A percentile compares a stretch with the other conserved stretches of the same genome.
phyloP scores from a whole-genome alignment of 2,329 filamentous ascomycete genomes.

The Coniochaeta pulveracea region DNA sequence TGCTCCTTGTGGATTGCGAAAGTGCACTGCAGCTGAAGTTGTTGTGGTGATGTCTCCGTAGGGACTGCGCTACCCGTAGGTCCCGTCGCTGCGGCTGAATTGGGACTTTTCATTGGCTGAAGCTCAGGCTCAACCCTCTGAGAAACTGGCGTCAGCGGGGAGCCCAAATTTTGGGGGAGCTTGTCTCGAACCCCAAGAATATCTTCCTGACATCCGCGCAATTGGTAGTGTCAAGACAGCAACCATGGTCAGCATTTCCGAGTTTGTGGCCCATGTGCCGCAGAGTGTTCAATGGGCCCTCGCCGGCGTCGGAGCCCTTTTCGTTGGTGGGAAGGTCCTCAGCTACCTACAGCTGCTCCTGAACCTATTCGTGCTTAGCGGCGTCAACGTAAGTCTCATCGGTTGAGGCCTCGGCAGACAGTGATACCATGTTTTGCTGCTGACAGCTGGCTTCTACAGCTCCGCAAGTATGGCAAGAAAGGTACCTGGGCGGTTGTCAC shows the following conservation, averaged over 20 bases:
- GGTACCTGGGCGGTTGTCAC: constrained; percentile 93
- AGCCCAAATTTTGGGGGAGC: too few relatives aligned
- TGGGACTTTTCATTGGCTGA: too few relatives aligned
- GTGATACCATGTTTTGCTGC: neutral
- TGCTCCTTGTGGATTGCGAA: too few relatives aligned
- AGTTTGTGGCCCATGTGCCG: constrained; percentile 28
- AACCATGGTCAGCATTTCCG: constrained; percentile 20
- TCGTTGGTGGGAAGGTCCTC: constrained; percentile 42
- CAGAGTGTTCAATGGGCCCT: constrained; percentile 32
- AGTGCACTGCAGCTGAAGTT: too few relatives aligned
- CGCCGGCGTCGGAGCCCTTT: constrained; percentile 46
- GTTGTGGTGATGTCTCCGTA: too few relatives aligned
- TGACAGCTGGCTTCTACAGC: constrained; percentile 36
- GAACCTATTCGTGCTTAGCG: constrained; percentile 57
- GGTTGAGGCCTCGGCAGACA: neutral
- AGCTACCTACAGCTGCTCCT: constrained; percentile 51
- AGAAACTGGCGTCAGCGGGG: too few relatives aligned
- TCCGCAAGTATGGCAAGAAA: constrained; percentile 80
- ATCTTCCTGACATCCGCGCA: too few relatives aligned
- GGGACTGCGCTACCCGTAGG: too few relatives aligned
- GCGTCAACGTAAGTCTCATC: constrained; percentile 43
- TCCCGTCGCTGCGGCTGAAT: too few relatives aligned
- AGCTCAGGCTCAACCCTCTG: too few relatives aligned
- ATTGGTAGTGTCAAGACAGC: too few relatives aligned
- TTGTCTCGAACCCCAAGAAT: too few relatives aligned